phyloP scores from a whole-genome alignment of 257 asterid species.

The Primulina huaijiensis region DNA sequence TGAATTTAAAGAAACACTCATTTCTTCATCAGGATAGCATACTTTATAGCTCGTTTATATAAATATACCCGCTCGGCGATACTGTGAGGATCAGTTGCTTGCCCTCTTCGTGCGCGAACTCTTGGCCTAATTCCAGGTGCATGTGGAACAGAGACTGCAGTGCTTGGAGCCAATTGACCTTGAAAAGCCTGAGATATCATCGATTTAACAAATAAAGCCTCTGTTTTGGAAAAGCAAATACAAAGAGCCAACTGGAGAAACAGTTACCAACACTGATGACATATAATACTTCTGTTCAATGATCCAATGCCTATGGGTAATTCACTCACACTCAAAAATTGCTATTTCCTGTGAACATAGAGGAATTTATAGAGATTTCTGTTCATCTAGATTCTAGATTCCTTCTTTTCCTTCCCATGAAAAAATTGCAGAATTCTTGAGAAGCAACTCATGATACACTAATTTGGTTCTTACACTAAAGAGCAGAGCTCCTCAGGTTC shows the following conservation, averaged over 20 bases:
- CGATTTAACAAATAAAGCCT: slow-evolving; percentile 6
- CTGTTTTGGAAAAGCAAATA: slow-evolving; percentile 11
- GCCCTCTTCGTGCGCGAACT: slow-evolving; percentile 85
- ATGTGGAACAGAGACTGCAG: slow-evolving; percentile 59
- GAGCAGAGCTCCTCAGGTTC: neutral
- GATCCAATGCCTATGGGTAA: neutral
- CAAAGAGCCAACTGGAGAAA: neutral
- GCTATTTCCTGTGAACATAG: neutral
- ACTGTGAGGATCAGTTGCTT: slow-evolving; percentile 94
- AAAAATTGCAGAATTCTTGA: neutral
- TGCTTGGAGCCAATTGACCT: slow-evolving; percentile 63
- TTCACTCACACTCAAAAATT: neutral
- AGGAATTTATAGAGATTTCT: neutral
- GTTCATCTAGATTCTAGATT: neutral
- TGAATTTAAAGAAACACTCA: neutral
- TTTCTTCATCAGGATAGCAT: slow-evolving; percentile 1
- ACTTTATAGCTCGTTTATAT: slow-evolving; percentile 5
- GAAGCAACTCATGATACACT: no score
- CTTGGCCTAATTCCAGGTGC: slow-evolving; percentile 77
- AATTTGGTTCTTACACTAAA: neutral
- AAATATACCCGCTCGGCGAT: slow-evolving; percentile 76
- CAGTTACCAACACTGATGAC: neutral
- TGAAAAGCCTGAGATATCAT: slow-evolving; percentile 51
- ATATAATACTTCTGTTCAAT: neutral
- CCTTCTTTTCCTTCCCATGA: neutral